Evolutionary conservation across 2,329 filamentous ascomycete genomes (phyloP), one percentile per base, ranked within the genome.

Genomic region (Aspergillus tanneri): DNA sequence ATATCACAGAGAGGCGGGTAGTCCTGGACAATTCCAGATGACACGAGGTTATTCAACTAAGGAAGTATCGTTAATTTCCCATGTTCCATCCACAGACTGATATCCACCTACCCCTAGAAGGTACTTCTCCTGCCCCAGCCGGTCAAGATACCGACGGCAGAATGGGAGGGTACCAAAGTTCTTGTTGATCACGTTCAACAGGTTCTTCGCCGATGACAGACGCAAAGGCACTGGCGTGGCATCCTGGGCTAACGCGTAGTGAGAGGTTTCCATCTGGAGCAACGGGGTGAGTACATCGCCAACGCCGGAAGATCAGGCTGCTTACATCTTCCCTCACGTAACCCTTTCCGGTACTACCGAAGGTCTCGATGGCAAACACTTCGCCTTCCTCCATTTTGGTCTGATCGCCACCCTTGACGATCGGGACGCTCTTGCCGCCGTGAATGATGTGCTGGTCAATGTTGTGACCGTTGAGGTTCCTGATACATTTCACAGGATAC

Each of bases 341-440:
- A 56, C 90, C 91, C 67, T 89, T 91, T 55, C 91, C 92, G 18
- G 91, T 96, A 68, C 87, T 93, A 52, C 91, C 92, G 69, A 96
- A 96, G 0, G 91, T 96, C 76, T 96, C 91, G 60, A 96, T 95
- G 56, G 91, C 91, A 69, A 95, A 97, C 14, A 90, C 85, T 65
- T 97, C 91, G 34, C 90, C 90, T 72, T 96, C 92, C 74, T 96
- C 91, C 92, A 97, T 97, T 79, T 95, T 96, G 43, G 90, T 95
- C 68, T 86, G 84, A 64, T 95, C 89, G 53, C 82, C 82, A 53
- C 84, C 86, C 77, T 95, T 95, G 55, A 96, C 90, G 62, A 96
- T 96, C 0, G 91, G 92, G 43, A 96, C 89, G 57, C 88, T 90
- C 79, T 96, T 96, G 44, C 70, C 87, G 49, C 91, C 90, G 73